Base-by-base conservation (phyloP, 2,329 filamentous ascomycete species). In the Claviceps maximensis region DNA sequence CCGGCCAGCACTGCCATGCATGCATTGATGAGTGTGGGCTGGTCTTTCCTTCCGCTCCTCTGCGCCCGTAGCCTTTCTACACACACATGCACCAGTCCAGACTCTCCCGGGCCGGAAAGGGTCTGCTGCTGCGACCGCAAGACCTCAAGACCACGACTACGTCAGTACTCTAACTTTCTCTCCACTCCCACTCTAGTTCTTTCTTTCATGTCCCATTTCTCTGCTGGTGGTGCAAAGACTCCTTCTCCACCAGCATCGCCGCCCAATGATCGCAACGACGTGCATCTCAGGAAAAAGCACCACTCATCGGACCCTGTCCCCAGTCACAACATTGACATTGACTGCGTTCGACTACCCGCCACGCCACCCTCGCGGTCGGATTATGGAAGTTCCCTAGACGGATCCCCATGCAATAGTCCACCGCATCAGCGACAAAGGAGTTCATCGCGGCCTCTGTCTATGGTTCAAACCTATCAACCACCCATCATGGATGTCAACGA, bases 151-250 rank as follows among this genome's bases (percentile, higher is more conserved):
- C 27, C 21, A 49, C 36, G 48, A 40, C 19, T 45, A 50, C 47
- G 51, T 52, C 50, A 47, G 47, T 44, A 44, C 44, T n/a, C n/a
- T 49, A 38, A 47, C 54, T 48, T n/a, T 38, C 38, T 29, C 7
- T 13, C 25, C 62, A 56, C 54, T 5, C 7, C 21, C 61, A 56
- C 54, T 53, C 58, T 67, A 94, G 89, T 95, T 54, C 76, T 89
- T 61, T 94, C 88, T 62, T 94, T 94, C 71, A 91, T 94, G 79
- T 89, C 86, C 68, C 82, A 84, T 71, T 83, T 87, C 74, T 85
- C 84, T 59, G 73, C 72, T 58, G 68, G 70, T 55, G 68, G 70
- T 55, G 68, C 72, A 61, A 73, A 71, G 57, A 68, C 69, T 58
- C 69, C 73, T 41, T 70, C 73, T 25, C 70, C 72, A 53, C 66